A percentile compares a stretch with the other conserved stretches of the same genome.
Evolutionary conservation across 441 rosid genomes (phyloP).

Genomic region (Francoa sonchifolia): DNA sequence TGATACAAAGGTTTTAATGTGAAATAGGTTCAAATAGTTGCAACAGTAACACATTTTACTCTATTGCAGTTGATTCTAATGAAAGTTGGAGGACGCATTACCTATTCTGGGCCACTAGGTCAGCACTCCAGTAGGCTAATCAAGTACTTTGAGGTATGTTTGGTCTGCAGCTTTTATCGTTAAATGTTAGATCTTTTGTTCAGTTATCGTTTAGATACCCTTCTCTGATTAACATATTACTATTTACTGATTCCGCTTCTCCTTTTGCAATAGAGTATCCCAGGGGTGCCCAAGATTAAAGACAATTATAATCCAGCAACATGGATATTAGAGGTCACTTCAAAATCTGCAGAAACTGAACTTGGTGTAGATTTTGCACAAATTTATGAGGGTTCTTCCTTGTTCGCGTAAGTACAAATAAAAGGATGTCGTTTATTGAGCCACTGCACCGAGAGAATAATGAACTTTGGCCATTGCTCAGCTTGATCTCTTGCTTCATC

Average conservation of each 20-base stretch:
- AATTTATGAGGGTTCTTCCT: slow-evolving; percentile 27
- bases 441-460: slow-evolving; percentile 28
- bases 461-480: slow-evolving; percentile 25
- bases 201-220: too few relatives aligned
- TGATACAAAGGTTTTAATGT: too few relatives aligned
- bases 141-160: slow-evolving; percentile 32
- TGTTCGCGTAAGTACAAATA: slow-evolving; percentile 20
- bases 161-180: not conserved
- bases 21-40: not conserved
- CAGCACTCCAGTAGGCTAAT: slow-evolving; percentile 35
- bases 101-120: slow-evolving; percentile 43
- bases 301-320: slow-evolving; percentile 70
- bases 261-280: slow-evolving; percentile 26
- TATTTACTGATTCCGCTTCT: not conserved
- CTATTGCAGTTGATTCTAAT: slow-evolving; percentile 38
- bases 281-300: slow-evolving; percentile 39
- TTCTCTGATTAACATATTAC: not conserved
- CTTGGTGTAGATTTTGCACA: slow-evolving; percentile 45
- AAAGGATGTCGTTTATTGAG: not conserved
- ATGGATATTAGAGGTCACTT: slow-evolving; percentile 78
- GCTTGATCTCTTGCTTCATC: slow-evolving; percentile 14
- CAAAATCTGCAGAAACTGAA: slow-evolving; percentile 54
- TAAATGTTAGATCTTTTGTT: too few relatives aligned
- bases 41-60: slow-evolving; percentile 2
- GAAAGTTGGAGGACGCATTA: slow-evolving; percentile 49